phyloP scores from a whole-genome alignment of 768 basidiomycete genomes.

The Auricularia cornea region DNA sequence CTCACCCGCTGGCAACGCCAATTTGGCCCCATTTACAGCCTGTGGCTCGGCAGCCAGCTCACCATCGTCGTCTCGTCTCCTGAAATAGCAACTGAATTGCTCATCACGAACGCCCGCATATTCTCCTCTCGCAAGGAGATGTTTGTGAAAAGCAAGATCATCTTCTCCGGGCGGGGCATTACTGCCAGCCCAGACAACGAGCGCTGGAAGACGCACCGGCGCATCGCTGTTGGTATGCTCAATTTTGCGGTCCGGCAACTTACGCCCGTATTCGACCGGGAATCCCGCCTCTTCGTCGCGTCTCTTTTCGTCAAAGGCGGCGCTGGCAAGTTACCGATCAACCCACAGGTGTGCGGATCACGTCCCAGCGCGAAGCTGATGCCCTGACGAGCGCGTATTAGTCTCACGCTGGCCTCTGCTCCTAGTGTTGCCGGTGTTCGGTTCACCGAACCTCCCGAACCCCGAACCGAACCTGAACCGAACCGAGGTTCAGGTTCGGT shows the following conservation, averaged over 20 bases:
- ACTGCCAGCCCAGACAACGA: conserved; percentile 38
- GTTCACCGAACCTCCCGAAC: too few relatives aligned
- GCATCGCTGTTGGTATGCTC: conserved; percentile 29
- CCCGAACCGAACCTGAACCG: too few relatives aligned
- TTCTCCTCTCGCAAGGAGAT: conserved; percentile 40
- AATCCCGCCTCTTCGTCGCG: conserved; percentile 31
- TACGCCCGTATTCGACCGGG: conserved; percentile 29
- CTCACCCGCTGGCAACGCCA: conserved; percentile 35
- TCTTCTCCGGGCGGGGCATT: conserved; percentile 36
- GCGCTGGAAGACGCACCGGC: conserved; percentile 36
- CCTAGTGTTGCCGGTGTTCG: too few relatives aligned
- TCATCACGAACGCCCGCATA: conserved; percentile 36
- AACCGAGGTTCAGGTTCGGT: too few relatives aligned
- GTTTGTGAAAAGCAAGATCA: conserved; percentile 38
- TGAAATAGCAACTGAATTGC: conserved; percentile 34
- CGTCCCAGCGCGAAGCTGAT: too few relatives aligned
- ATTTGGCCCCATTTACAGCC: conserved; percentile 36
- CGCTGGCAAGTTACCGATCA: conserved; percentile 26
- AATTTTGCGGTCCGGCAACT: conserved; percentile 29
- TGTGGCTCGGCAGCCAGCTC: conserved; percentile 41
- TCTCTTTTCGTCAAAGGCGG: conserved; percentile 27
- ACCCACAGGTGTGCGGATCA: conserved; percentile 18
- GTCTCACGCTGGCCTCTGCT: conserved; percentile 3
- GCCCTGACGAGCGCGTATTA: background rate
- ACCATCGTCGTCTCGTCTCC: conserved; percentile 40